These are phyloP conservation scores for Komagataella mondaviorum DNA, from an alignment of 805 yeast species.

Conservation along the genomic window DNA sequence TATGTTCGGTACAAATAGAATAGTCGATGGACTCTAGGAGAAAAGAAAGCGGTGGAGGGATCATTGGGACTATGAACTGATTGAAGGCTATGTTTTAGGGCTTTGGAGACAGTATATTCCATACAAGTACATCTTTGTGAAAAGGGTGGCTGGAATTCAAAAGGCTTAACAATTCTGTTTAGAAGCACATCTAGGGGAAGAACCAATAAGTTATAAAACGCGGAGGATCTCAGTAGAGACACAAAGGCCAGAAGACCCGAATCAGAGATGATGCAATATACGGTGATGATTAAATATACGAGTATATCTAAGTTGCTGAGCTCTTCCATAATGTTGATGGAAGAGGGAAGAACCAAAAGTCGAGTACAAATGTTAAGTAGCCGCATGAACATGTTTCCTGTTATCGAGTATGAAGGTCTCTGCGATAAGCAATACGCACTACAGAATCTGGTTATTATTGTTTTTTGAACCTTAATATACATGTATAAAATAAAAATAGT, in stretches of 20 bases:
- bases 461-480: not conserved
- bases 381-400: not conserved
- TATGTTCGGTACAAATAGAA: conserved; percentile 16
- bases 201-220: conserved; percentile 12
- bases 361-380: not conserved
- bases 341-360: not conserved
- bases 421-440: not conserved
- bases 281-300: conserved; percentile 11
- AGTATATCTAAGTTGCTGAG: conserved; percentile 14
- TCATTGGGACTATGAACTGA: conserved; percentile 5
- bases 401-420: not conserved
- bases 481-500: not conserved
- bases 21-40: conserved; percentile 17
- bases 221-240: conserved; percentile 1
- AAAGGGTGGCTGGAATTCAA: conserved; percentile 14
- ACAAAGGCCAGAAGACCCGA: conserved; percentile 2
- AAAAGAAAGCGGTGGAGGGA: conserved; percentile 12
- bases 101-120: conserved; percentile 11
- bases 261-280: not conserved
- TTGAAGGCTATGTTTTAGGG: conserved; percentile 9
- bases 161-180: conserved; percentile 17
- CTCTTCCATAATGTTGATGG: conserved; percentile 13
- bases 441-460: not conserved
- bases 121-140: conserved; percentile 16
- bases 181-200: conserved; percentile 12